Conservation (phyloP, 805 yeast genomes). For the Blastobotrys terrestris region DNA sequence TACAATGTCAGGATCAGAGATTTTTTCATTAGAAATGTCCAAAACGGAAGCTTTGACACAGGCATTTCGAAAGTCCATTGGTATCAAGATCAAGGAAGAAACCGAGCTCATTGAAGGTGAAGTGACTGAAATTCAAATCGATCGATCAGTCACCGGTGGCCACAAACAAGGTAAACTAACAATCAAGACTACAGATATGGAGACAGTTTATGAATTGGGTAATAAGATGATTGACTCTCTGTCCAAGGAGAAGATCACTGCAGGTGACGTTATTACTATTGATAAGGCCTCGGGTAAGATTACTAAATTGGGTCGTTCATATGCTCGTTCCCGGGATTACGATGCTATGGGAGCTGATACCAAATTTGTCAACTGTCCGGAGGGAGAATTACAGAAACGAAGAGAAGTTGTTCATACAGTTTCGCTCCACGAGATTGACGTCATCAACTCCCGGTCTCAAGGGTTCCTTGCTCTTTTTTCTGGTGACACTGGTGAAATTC, state of each 20-base stretch:
- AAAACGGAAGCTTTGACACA: constrained; percentile 96
- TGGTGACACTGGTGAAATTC: constrained; percentile 96
- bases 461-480: constrained; percentile 94
- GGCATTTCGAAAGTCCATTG: constrained; percentile 93
- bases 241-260: constrained; percentile 89
- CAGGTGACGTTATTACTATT: constrained; percentile 94
- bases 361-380: constrained; percentile 96
- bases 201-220: constrained; percentile 93
- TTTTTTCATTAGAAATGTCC: constrained; percentile 83
- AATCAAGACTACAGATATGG: constrained; percentile 97
- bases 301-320: constrained; percentile 90
- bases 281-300: constrained; percentile 95
- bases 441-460: constrained; percentile 94
- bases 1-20: constrained; percentile 89
- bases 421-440: constrained; percentile 96
- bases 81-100: constrained; percentile 91
- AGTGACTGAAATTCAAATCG: constrained; percentile 94
- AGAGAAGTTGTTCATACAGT: constrained; percentile 96
- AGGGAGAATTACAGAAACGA: constrained; percentile 95
- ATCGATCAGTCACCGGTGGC: constrained; percentile 91
- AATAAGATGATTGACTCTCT: constrained; percentile 91
- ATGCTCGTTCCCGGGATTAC: constrained; percentile 92
- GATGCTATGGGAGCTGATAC: constrained; percentile 99
- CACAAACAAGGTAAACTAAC: constrained; percentile 97
- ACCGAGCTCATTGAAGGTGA: constrained; percentile 98